These are phyloP conservation scores for Candida loeiensis DNA, from an alignment of 805 yeast genomes.

Conservation along the genomic window DNA sequence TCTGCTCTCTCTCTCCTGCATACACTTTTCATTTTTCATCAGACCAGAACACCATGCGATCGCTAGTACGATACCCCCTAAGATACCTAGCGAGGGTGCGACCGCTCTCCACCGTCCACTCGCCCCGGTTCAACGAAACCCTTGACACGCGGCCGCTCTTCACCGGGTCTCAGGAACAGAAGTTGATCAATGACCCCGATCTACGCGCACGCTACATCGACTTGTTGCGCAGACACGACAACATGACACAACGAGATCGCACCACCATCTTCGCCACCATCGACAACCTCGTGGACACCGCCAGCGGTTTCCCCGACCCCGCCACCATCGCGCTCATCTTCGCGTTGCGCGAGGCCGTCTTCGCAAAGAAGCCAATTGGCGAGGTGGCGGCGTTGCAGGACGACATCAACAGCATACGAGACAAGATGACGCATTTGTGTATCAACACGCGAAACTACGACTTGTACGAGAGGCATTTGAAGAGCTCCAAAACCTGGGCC, in stretches of 20 bases:
- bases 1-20: background rate
- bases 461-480: conserved; percentile 18
- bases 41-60: background rate
- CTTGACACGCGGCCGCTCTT: conserved; percentile 7
- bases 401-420: conserved; percentile 17
- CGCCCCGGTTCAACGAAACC: conserved; percentile 3
- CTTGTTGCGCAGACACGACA: conserved; percentile 10
- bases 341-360: conserved; percentile 24
- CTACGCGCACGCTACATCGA: conserved; percentile 14
- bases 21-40: no score
- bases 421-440: conserved; percentile 22
- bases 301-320: conserved; percentile 17
- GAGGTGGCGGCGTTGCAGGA: conserved; percentile 15
- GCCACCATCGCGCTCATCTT: conserved; percentile 18
- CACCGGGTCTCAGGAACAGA: conserved; percentile 9
- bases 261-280: conserved; percentile 17
- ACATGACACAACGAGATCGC: conserved; percentile 10
- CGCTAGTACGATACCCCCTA: no score
- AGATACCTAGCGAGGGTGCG: no score
- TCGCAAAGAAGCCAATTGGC: conserved; percentile 9
- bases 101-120: no score
- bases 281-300: conserved; percentile 21
- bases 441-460: conserved; percentile 25
- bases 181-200: conserved; percentile 8
- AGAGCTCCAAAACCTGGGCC: conserved; percentile 16